Evolutionary conservation across 495 filamentous ascomycete species (phyloP).

Genomic region (Poronia punctata): DNA sequence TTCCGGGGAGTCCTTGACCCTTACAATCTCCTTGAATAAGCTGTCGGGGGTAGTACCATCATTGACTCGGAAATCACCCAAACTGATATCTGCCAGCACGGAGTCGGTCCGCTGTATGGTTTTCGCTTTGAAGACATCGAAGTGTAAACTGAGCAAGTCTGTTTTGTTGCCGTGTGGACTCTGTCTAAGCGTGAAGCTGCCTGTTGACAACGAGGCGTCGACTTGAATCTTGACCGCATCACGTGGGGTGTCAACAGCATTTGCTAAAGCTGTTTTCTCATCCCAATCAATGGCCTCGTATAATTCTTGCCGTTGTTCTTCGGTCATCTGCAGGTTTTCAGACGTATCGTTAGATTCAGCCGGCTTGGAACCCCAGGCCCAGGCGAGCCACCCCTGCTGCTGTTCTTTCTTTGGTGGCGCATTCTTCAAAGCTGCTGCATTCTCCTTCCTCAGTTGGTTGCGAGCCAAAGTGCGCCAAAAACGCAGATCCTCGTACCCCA

Average conservation of each 20-base stretch:
- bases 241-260: conserved; percentile 78
- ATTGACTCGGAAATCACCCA: conserved; percentile 88
- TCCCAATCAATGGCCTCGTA: conserved; percentile 98
- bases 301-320: conserved; percentile 91
- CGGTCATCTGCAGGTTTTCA: conserved; percentile 76
- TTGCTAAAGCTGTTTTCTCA: conserved; percentile 83
- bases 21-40: conserved; percentile 87
- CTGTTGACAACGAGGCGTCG: conserved; percentile 80
- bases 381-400: conserved; percentile 76
- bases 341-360: conserved; percentile 43
- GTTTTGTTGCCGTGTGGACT: conserved; percentile 71
- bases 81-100: conserved; percentile 75
- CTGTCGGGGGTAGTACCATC: conserved; percentile 90
- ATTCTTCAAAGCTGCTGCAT: conserved; percentile 62
- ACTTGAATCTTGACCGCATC: conserved; percentile 90
- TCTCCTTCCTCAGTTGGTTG: conserved; percentile 92
- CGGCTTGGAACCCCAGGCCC: conserved; percentile 78
- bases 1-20: conserved; percentile 76
- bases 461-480: conserved; percentile 94
- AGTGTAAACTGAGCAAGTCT: conserved; percentile 82
- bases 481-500: conserved; percentile 89
- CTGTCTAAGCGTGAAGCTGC: conserved; percentile 86
- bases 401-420: conserved; percentile 36
- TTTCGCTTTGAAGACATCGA: conserved; percentile 87
- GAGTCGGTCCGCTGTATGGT: conserved; percentile 84